Conservation (phyloP, 139 green algal genomes). For the Tetraselmis striata region DNA sequence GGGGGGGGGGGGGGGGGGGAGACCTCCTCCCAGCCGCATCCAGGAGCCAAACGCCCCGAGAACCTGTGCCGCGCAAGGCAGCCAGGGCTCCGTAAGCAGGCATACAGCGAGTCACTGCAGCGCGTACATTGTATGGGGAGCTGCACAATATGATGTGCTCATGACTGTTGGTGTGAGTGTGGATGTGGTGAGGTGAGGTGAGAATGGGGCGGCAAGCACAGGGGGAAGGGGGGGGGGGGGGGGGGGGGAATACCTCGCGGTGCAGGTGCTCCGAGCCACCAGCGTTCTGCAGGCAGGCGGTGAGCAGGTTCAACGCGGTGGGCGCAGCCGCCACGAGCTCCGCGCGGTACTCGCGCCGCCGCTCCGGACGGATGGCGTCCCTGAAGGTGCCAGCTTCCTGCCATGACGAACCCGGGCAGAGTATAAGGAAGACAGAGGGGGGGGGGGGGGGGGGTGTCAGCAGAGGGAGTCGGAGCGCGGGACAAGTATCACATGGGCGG, state of each 20-base stretch:
- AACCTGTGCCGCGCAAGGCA: slow-evolving; percentile 13
- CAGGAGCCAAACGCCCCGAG: slow-evolving; percentile 74
- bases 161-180: too few relatives aligned
- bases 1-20: too few relatives aligned
- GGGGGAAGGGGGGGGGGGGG: neutral
- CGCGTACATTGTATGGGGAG: too few relatives aligned
- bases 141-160: too few relatives aligned
- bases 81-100: too few relatives aligned
- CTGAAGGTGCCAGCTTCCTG: slow-evolving; percentile 71
- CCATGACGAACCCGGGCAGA: too few relatives aligned
- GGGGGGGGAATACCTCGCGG: too few relatives aligned
- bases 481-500: too few relatives aligned
- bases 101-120: too few relatives aligned
- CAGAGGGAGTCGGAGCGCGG: too few relatives aligned
- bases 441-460: too few relatives aligned
- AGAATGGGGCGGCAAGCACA: neutral
- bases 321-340: slow-evolving; percentile 47
- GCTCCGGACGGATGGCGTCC: slow-evolving; percentile 67
- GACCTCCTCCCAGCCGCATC: slow-evolving; percentile 60
- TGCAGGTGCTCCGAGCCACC: slow-evolving; percentile 3
- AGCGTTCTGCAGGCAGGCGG: slow-evolving; percentile 26
- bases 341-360: slow-evolving; percentile 48
- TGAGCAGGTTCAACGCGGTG: slow-evolving; percentile 61
- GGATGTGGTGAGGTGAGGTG: neutral
- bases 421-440: too few relatives aligned